Evolutionary conservation across 1,139 yeast species (phyloP).

Genomic region (Saccharomyces hybrid): DNA sequence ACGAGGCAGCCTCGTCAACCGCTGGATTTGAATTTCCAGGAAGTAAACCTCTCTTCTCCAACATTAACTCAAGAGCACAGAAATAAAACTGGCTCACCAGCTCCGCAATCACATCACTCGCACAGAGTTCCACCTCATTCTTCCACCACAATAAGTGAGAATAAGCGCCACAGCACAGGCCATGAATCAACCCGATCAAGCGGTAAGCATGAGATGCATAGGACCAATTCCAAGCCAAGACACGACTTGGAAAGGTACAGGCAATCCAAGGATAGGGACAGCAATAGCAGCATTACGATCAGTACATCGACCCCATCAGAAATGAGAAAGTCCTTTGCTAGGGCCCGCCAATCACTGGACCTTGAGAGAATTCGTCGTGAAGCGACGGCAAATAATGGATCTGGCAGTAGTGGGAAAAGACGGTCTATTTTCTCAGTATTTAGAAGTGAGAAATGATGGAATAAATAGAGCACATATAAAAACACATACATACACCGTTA

Average conservation of each 20-base stretch:
- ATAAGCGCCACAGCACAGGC: conserved; percentile 1
- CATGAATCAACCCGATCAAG: conserved; percentile 1
- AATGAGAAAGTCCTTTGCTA: conserved; percentile 19
- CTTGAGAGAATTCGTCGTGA: conserved; percentile 25
- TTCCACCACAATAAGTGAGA: conserved; percentile 2
- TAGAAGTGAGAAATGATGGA: conserved; percentile 3
- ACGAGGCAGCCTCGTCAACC: conserved; percentile 13
- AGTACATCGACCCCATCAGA: conserved; percentile 11
- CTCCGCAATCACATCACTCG: not conserved
- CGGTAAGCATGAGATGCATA: not conserved
- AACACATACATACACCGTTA: not conserved
- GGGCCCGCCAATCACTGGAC: conserved; percentile 27
- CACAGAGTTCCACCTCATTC: conserved; percentile 3
- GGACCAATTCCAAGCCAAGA: conserved; percentile 8
- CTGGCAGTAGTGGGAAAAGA: conserved; percentile 19
- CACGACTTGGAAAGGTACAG: conserved; percentile 15
- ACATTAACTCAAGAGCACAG: conserved; percentile 11
- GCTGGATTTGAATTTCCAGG: conserved; percentile 26
- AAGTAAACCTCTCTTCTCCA: conserved; percentile 24
- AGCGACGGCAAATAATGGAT: conserved; percentile 12
- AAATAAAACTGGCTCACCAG: conserved; percentile 4
- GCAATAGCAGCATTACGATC: conserved; percentile 14
- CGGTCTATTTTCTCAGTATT: conserved; percentile 23
- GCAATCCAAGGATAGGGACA: conserved; percentile 10
- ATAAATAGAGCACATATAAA: not conserved